Conservation (phyloP, 129 eudicot genomes). For the Rutidosis leptorrhynchoides region DNA sequence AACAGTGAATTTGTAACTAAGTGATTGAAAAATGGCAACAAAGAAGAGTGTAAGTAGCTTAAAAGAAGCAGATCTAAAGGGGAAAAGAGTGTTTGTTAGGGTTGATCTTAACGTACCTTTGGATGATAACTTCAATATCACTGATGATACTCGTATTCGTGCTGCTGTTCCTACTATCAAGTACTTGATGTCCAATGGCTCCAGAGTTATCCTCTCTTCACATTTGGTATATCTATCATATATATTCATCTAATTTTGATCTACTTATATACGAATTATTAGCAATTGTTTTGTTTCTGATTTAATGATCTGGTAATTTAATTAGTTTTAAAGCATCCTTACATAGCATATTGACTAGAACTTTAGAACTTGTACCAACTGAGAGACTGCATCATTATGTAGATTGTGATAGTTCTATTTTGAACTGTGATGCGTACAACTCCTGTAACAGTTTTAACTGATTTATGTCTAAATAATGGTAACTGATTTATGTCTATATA, state of each 20-base stretch:
- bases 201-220: conserved; percentile 55
- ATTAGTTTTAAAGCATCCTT: background rate
- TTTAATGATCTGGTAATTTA: background rate
- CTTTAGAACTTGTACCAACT: background rate
- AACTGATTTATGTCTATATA: background rate
- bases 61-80: conserved; percentile 66
- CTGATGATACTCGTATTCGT: conserved; percentile 67
- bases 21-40: conserved; percentile 50
- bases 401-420: background rate
- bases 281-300: background rate
- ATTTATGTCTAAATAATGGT: background rate
- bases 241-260: background rate
- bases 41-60: conserved; percentile 71
- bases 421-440: background rate
- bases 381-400: background rate
- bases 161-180: conserved; percentile 71
- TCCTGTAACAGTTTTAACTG: background rate
- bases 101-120: conserved; percentile 63
- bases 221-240: conserved; percentile 43
- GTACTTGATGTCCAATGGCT: conserved; percentile 55
- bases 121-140: conserved; percentile 56
- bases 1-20: background rate
- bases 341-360: background rate
- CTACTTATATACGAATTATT: background rate
- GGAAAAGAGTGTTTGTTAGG: conserved; percentile 63